Percentiles rank a stretch among this genome's conserved stretches.
Conservation (phyloP, 371 early-diverging fungal species). For the Dinochytrium kinnereticum region DNA sequence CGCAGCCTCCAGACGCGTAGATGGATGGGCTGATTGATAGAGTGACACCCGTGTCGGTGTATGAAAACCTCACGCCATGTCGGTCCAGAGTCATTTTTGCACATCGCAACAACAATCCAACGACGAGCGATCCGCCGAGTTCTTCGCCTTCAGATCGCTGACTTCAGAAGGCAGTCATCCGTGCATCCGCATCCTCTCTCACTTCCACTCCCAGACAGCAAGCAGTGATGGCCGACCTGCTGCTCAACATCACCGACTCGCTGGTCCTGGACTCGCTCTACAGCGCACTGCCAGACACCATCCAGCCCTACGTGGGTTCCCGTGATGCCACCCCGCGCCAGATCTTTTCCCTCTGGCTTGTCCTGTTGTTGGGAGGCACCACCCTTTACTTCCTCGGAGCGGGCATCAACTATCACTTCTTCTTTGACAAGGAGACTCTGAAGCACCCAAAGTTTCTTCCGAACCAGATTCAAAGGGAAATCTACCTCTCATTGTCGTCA, state of each 20-base stretch:
- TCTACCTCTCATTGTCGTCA: slow-evolving; percentile 74
- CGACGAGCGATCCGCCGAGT: too few relatives aligned
- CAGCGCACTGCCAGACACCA: slow-evolving; percentile 49
- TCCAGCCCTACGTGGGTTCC: slow-evolving; percentile 47
- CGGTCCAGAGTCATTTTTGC: too few relatives aligned
- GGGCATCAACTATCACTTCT: slow-evolving; percentile 72
- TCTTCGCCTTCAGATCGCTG: too few relatives aligned
- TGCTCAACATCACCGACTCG: slow-evolving; percentile 69
- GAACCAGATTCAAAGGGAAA: slow-evolving; percentile 88
- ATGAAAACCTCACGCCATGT: too few relatives aligned
- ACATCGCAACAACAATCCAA: too few relatives aligned
- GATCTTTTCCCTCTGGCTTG: slow-evolving; percentile 67
- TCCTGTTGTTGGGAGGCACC: slow-evolving; percentile 74
- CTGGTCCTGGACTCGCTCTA: slow-evolving; percentile 65
- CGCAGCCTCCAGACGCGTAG: too few relatives aligned
- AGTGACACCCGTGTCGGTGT: too few relatives aligned
- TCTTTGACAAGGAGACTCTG: slow-evolving; percentile 87
- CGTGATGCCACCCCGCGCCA: slow-evolving; percentile 75
- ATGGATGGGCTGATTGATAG: too few relatives aligned
- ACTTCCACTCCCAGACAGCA: too few relatives aligned
- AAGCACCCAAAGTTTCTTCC: slow-evolving; percentile 91
- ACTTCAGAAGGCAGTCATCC: too few relatives aligned
- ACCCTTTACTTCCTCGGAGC: slow-evolving; percentile 82
- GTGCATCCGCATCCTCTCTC: too few relatives aligned
- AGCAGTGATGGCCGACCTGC: too few relatives aligned